Evolutionary conservation across 805 yeast genomes (phyloP).

Genomic region (Jamesozyma jinghongensis): DNA sequence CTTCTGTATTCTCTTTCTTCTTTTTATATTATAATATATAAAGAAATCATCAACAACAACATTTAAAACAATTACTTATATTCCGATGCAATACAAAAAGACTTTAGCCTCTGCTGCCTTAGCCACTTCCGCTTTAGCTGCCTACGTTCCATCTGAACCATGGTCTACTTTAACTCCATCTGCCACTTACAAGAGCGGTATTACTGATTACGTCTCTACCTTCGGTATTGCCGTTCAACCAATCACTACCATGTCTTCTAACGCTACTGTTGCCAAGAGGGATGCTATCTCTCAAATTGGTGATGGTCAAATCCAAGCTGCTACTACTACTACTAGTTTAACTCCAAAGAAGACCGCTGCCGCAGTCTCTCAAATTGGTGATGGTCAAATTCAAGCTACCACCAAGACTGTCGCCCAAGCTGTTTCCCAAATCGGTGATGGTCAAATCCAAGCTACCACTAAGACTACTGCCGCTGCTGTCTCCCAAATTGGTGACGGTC

Average conservation of each 20-base stretch:
- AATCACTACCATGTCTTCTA: slow-evolving; percentile 20
- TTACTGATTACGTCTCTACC: slow-evolving; percentile 31
- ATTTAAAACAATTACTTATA: not conserved
- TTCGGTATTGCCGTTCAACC: slow-evolving; percentile 39
- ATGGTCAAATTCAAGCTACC: slow-evolving; percentile 38
- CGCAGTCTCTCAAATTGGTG: slow-evolving; percentile 36
- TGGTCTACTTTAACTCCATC: slow-evolving; percentile 38
- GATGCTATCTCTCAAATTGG: slow-evolving; percentile 40
- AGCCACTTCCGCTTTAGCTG: slow-evolving; percentile 22
- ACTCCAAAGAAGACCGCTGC: slow-evolving; percentile 24
- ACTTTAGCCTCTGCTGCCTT: slow-evolving; percentile 27
- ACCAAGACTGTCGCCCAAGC: slow-evolving; percentile 15
- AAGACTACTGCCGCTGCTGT: slow-evolving; percentile 22
- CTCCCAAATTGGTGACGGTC: slow-evolving; percentile 36
- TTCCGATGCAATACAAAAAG: slow-evolving; percentile 20
- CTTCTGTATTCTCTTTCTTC: too few species aligned
- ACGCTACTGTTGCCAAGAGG: slow-evolving; percentile 15
- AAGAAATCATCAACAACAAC: slow-evolving; percentile 28
- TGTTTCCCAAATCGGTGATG: slow-evolving; percentile 37
- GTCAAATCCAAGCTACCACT: slow-evolving; percentile 43
- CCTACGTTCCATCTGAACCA: slow-evolving; percentile 28
- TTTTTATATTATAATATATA: not conserved
- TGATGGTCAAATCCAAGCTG: slow-evolving; percentile 48
- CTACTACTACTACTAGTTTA: slow-evolving; percentile 29
- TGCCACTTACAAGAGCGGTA: slow-evolving; percentile 32